Evolutionary conservation across 1,139 yeast genomes (phyloP).

Genomic region (Candida sanyaensis): DNA sequence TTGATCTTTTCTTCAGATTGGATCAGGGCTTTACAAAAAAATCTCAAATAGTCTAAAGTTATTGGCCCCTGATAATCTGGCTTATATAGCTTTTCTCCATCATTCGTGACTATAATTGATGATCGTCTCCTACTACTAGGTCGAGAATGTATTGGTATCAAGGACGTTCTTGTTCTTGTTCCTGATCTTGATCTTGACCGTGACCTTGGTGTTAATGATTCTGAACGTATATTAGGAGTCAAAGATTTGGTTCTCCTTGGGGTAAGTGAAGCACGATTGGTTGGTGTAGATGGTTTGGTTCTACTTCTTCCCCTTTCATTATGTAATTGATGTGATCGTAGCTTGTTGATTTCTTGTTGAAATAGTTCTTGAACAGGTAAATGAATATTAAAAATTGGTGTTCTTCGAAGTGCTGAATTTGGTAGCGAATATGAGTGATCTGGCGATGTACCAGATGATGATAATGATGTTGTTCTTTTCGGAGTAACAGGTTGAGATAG

Average conservation of each 20-base stretch:
- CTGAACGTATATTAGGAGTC: background rate
- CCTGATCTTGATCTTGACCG: too few species aligned
- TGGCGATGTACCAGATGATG: background rate
- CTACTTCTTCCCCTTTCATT: slow-evolving; percentile 1
- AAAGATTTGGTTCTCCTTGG: background rate
- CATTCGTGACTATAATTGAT: slow-evolving; percentile 19
- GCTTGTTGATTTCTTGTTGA: slow-evolving; percentile 3
- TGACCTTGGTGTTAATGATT: background rate
- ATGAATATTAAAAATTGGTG: slow-evolving; percentile 5
- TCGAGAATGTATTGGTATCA: slow-evolving; percentile 3
- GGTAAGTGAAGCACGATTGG: background rate
- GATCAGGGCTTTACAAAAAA: slow-evolving; percentile 34
- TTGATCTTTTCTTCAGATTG: slow-evolving; percentile 15
- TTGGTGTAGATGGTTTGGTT: slow-evolving; percentile 5
- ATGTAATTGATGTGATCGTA: slow-evolving; percentile 1
- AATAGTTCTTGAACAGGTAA: slow-evolving; percentile 8
- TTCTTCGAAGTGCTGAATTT: slow-evolving; percentile 2
- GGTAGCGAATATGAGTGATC: slow-evolving; percentile 6
- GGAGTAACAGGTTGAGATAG: slow-evolving; percentile 11
- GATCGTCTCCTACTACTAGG: slow-evolving; percentile 7
- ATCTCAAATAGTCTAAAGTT: slow-evolving; percentile 39
- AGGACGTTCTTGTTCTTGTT: background rate
- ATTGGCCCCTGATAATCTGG: slow-evolving; percentile 40
- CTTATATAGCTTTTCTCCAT: slow-evolving; percentile 28
- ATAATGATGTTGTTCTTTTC: slow-evolving; percentile 3